Base-by-base conservation (phyloP, 495 filamentous ascomycete genomes). In the Hypoxylon crocopeplum region DNA sequence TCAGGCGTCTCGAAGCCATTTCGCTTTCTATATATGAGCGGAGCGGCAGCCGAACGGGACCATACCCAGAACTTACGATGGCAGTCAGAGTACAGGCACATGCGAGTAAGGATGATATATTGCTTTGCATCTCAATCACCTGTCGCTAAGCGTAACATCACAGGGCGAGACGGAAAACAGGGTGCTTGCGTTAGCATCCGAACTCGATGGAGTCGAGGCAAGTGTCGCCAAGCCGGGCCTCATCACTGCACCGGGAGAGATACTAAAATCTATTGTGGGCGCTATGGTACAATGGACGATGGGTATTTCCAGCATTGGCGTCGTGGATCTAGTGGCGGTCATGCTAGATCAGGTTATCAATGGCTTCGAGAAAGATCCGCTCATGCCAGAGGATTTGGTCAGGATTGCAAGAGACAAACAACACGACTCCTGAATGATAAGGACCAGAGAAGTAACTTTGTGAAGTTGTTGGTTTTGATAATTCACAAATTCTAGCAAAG, bases 11-110 rank as follows among this genome's bases (percentile, higher is more conserved):
- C 49, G 13, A 67, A 69, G 25, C 72, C 70, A 0, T 77, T 79
- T 34, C 67, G 75, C n/a, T 82, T 83, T 56, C 45, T 82, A 5
- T 83, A 81, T 46, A 71, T 75, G 41, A 80, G 77, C 38, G 80
- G 75, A 21, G 67, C 68, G 2, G 64, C 69, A 3, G 57, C 61
- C 7, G 70, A 75, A 48, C 55, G 74, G 24, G 79, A 82, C 48
- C 69, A 67, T 22, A 68, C 34, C 11, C 72, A 79, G 45, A 71
- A 47, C n/a, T 68, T 72, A 12, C 55, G 30, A 5, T 59, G 74
- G 10, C 52, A 71, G 54, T 40, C 68, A 0, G 64, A 77, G 22
- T 81, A 80, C 56, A 53, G 42, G n/a, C 58, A 72, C n/a, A 77
- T 81, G 73, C 63, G 72, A 12, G 68, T 73, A 62, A 60, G 42